Base-by-base conservation (phyloP, 306 rosid genomes). In the Clitoria ternatea region DNA sequence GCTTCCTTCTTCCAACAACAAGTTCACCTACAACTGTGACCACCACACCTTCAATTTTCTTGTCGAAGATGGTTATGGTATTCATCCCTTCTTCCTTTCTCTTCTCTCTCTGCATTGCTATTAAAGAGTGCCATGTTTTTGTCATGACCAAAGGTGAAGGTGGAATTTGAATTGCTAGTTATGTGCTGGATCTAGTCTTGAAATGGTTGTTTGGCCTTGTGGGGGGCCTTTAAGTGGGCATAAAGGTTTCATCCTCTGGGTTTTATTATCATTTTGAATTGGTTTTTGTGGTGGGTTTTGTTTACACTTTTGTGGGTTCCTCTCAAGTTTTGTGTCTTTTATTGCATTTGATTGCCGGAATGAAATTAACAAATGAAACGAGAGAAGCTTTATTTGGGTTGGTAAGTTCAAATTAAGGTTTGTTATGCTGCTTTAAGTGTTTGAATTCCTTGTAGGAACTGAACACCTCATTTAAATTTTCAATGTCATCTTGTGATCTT, bases 41-140 rank as follows among this genome's bases (percentile, higher is more conserved):
- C 91, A 80, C 60, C 97, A 91, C 80, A 89, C 97, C 57, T 91
- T 91, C 83, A 91, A 85, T 84, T 91, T 91, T 30, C 82, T 91
- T 0, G 85, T 91, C 36, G 91, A 91, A 52, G 97, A 91, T 82
- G 97, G 97, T 66, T 91, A 91, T 48, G 92, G 97, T 91, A 77
- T 33, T 63, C 72, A 73, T 70, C 77, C 77, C 7, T 6, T 26
- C 49, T 24, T 69, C 6, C 4, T 30, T 73, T 30, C 9, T 70
- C 6, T 26, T n/a, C n/a, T 20, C n/a, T 20, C 0, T 35, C 1
- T 13, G 68, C 59, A 40, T 57, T 57, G 23, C 0, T 67, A 7
- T 27, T 27, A n/a, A 1, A 60, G 53, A 23, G 6, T 66, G 27
- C 4, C 6, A 27, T 12, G 76, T 49, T 73, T 45, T 15, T 66